Percentiles rank a stretch among this genome's conserved stretches.
Conservation (phyloP, 331 rosid genomes). For the Acacia concinna region DNA sequence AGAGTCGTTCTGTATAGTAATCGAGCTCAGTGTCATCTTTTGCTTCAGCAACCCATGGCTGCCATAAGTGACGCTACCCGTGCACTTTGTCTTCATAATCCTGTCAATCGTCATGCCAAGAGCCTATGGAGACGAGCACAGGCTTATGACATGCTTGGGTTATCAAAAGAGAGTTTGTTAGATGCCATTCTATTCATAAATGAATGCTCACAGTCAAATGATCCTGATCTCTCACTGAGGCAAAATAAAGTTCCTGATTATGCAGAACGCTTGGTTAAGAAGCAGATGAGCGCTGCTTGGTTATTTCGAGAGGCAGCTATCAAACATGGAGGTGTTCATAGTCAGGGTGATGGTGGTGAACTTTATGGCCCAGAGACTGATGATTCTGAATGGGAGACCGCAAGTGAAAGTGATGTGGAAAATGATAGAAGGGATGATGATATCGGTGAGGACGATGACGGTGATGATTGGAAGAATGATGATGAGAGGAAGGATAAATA, state of each 20-base stretch:
- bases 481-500: slow-evolving; percentile 72
- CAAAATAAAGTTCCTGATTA: slow-evolving; percentile 97
- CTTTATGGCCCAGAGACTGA: slow-evolving; percentile 79
- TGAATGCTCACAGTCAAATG: slow-evolving; percentile 96
- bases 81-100: slow-evolving; percentile 93
- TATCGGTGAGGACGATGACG: slow-evolving; percentile 75
- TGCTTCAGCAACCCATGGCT: slow-evolving; percentile 88
- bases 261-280: slow-evolving; percentile 90
- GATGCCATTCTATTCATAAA: slow-evolving; percentile 96
- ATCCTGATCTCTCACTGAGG: slow-evolving; percentile 86
- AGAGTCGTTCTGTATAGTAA: slow-evolving; percentile 96
- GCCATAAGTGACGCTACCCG: slow-evolving; percentile 97
- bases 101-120: slow-evolving; percentile 94
- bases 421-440: slow-evolving; percentile 86
- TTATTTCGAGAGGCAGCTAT: slow-evolving; percentile 92
- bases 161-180: slow-evolving; percentile 88
- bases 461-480: slow-evolving; percentile 76
- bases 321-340: slow-evolving; percentile 86
- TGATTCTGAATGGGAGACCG: slow-evolving; percentile 99
- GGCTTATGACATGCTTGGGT: slow-evolving; percentile 96
- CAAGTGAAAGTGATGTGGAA: slow-evolving; percentile 96
- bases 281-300: slow-evolving; percentile 99
- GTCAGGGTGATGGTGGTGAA: slow-evolving; percentile 84
- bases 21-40: slow-evolving; percentile 92
- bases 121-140: slow-evolving; percentile 99